Evolutionary conservation across 129 eudicot species (phyloP).

Genomic region (Dittrichia graveolens): DNA sequence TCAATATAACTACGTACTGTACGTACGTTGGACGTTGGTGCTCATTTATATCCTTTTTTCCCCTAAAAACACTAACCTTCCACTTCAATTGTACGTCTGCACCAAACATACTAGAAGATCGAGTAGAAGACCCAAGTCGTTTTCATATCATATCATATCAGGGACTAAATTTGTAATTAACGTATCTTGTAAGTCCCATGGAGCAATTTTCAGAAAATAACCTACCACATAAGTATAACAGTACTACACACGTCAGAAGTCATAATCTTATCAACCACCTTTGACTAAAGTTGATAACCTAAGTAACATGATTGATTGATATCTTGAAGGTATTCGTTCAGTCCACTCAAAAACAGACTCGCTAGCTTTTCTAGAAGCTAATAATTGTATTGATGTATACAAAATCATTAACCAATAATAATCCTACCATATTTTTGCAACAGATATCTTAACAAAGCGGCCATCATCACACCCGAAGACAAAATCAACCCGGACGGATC

Average conservation of each 20-base stretch:
- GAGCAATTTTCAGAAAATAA: too few species aligned
- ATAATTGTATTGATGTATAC: too few species aligned
- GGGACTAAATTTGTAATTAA: background rate
- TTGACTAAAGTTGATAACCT: conserved; percentile 22
- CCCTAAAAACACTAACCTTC: background rate
- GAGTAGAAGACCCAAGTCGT: background rate
- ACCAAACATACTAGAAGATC: background rate
- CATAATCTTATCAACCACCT: conserved; percentile 6
- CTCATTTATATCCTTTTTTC: background rate
- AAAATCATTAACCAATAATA: too few species aligned
- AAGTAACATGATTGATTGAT: conserved; percentile 4
- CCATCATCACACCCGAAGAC: conserved; percentile 56
- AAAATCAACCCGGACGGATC: conserved; percentile 49
- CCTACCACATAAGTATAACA: conserved; percentile 7
- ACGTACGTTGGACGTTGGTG: too few species aligned
- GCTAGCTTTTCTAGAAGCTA: background rate
- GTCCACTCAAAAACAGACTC: conserved; percentile 16
- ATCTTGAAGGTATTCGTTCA: background rate
- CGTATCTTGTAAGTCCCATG: background rate
- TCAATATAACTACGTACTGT: too few species aligned
- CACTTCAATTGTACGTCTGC: background rate
- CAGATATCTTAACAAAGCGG: conserved; percentile 76
- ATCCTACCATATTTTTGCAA: background rate
- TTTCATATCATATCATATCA: too few species aligned
- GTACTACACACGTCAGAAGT: conserved; percentile 17